Evolutionary conservation across 345 rosid genomes (phyloP).

Genomic region (Populus nigra): DNA sequence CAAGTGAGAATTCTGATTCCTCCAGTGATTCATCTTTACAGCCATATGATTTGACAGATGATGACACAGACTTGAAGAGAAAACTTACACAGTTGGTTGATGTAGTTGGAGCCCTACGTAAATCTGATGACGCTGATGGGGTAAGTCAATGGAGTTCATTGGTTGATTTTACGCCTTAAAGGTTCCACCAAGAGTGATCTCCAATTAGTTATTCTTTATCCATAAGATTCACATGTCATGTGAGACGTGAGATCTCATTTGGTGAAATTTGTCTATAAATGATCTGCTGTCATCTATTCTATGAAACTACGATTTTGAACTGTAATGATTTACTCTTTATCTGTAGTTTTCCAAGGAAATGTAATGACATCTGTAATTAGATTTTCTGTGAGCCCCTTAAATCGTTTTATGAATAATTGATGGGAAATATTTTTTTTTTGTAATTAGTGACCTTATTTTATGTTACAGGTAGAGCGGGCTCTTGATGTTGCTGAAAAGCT

Average conservation of each 20-base stretch:
- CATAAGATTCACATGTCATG: slow-evolving; percentile 4
- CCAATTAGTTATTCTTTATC: background rate
- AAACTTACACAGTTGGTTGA: slow-evolving; percentile 80
- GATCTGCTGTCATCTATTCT: background rate
- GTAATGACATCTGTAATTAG: background rate
- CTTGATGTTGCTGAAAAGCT: slow-evolving; percentile 82
- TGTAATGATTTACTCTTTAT: too few relatives aligned
- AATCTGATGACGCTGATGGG: slow-evolving; percentile 87
- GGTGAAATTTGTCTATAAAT: slow-evolving; percentile 1
- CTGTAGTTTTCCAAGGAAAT: too few relatives aligned
- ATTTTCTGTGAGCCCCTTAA: slow-evolving; percentile 6
- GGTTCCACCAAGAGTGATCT: background rate
- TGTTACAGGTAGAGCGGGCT: slow-evolving; percentile 81
- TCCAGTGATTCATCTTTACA: slow-evolving; percentile 74
- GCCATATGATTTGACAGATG: slow-evolving; percentile 90
- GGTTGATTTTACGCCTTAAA: slow-evolving; percentile 7
- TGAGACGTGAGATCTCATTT: slow-evolving; percentile 4
- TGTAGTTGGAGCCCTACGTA: slow-evolving; percentile 86
- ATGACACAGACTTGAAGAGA: slow-evolving; percentile 65
- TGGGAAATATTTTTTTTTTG: background rate
- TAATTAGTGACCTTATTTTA: background rate
- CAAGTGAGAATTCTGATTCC: slow-evolving; percentile 63
- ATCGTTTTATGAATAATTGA: background rate
- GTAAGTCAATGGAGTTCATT: slow-evolving; percentile 46
- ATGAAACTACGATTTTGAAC: background rate